Base-by-base conservation (phyloP, 768 basidiomycete species). In the Cyathus striatus region DNA sequence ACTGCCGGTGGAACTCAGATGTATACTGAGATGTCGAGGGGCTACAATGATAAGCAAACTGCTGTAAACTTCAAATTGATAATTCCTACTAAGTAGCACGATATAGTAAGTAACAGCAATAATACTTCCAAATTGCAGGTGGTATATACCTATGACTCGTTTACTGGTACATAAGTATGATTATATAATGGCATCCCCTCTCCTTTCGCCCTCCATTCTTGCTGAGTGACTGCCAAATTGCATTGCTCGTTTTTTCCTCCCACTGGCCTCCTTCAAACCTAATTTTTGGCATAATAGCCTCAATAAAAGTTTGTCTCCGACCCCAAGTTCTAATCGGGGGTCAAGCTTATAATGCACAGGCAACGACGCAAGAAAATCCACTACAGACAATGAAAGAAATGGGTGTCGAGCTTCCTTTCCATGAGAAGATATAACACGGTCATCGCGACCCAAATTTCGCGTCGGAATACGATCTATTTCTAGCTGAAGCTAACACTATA, bases 361-460 rank as follows among this genome's bases (percentile, higher is more conserved):
- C 1, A 96, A 66, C 32, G 63, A 63, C 0, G 91, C 86, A 37
- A 96, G 63, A 63, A 87, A 93, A 1, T 76, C 66, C 20, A 94
- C 81, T 23, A 94, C 73, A 1, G 75, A 71, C 17, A 96, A 75
- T 3, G 87, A 90, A 36, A 97, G 77, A 61, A 91, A 96, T 0
- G 93, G 93, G 56, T 93, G 90, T 25, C 96, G 76, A 2, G 86
- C 83, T 62, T 99, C 96, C 60, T 94, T 91, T 3, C 91, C 92
- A 51, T 90, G 84, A 0, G 83, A 84, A 2, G 95, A 93, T 46
- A 95, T 81, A 41, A 97, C 77, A 10, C 96, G 85, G 61, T 99
- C 96, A 61, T 99, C 95, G 48, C 96, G 74, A 12, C 94, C 94
- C 10, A 98, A 68, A 58, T 99, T 99, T 37, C 96, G 76, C 3